phyloP scores from a whole-genome alignment of 352 stramenopile genomes.

The Lagenidium giganteum region DNA sequence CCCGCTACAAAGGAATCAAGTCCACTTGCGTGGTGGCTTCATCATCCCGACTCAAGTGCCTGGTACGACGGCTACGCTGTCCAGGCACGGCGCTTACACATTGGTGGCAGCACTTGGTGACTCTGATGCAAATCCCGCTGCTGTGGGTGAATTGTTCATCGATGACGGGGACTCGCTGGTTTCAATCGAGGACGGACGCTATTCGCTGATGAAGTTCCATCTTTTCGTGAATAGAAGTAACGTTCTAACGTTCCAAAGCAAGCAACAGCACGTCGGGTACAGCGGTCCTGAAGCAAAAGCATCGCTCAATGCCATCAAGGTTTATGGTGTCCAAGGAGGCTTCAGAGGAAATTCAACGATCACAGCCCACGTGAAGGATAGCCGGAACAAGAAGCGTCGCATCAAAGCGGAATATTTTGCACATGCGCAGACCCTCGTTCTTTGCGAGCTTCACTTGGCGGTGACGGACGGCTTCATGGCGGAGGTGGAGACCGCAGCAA shows the following conservation, averaged over 20 bases:
- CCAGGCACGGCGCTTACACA: slow-evolving; percentile 43
- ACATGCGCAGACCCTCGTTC: slow-evolving; percentile 53
- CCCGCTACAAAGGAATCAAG: slow-evolving; percentile 45
- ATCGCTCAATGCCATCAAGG: slow-evolving; percentile 37
- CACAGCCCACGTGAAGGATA: slow-evolving; percentile 7
- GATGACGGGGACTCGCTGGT: slow-evolving; percentile 70
- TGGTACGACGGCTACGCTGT: slow-evolving; percentile 47
- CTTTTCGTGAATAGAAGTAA: slow-evolving; percentile 30
- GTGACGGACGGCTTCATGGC: slow-evolving; percentile 39
- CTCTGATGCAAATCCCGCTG: slow-evolving; percentile 3
- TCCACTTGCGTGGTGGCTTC: slow-evolving; percentile 58
- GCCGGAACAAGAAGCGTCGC: not conserved
- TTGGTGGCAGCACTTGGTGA: slow-evolving; percentile 46
- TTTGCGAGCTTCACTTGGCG: slow-evolving; percentile 32
- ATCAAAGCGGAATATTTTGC: slow-evolving; percentile 64
- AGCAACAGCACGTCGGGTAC: slow-evolving; percentile 36
- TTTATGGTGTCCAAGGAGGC: slow-evolving; percentile 43
- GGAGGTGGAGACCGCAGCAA: not conserved
- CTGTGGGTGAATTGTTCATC: slow-evolving; percentile 63
- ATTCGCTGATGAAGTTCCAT: slow-evolving; percentile 41
- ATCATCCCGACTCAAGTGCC: slow-evolving; percentile 61
- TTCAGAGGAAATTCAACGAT: slow-evolving; percentile 66
- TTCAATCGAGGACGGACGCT: slow-evolving; percentile 50
- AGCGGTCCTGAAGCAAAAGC: slow-evolving; percentile 64
- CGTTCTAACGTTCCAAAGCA: slow-evolving; percentile 34